Percentiles rank a stretch among this genome's conserved stretches.
Conservation (phyloP, 208 protist genomes). For the Herpetomonas samuelpessoai region DNA sequence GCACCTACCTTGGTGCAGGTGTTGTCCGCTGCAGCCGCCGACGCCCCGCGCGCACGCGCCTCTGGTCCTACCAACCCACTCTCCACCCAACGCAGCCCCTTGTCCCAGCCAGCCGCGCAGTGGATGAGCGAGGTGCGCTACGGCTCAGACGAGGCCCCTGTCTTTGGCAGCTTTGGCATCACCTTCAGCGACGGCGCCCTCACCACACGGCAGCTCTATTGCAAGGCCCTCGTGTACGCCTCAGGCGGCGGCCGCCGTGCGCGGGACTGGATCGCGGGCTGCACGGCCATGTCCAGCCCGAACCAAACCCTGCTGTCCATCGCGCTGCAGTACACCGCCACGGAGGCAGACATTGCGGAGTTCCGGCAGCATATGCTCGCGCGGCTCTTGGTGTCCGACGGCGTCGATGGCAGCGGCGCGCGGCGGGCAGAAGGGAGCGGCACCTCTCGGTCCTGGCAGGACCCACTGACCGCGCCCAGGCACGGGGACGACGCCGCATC, state of each 20-base stretch:
- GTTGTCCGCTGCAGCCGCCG: too few relatives aligned
- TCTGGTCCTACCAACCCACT: neutral
- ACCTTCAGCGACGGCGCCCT: slow-evolving; percentile 30
- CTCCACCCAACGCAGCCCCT: neutral
- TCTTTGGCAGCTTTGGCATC: slow-evolving; percentile 41
- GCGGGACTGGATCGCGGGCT: slow-evolving; percentile 80
- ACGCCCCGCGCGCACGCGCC: too few relatives aligned
- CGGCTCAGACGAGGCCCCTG: slow-evolving; percentile 40
- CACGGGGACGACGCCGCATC: too few relatives aligned
- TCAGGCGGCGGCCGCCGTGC: slow-evolving; percentile 57
- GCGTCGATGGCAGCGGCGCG: neutral
- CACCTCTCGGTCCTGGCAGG: too few relatives aligned
- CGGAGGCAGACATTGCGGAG: slow-evolving; percentile 44
- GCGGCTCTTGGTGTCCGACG: slow-evolving; percentile 11
- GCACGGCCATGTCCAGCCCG: slow-evolving; percentile 38
- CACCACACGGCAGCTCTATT: slow-evolving; percentile 65
- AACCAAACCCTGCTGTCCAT: slow-evolving; percentile 50
- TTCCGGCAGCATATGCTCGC: slow-evolving; percentile 48
- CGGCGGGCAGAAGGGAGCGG: neutral
- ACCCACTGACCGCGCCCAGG: neutral
- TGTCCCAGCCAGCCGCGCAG: slow-evolving; percentile 26
- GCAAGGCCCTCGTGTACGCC: slow-evolving; percentile 74
- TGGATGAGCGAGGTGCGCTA: slow-evolving; percentile 59
- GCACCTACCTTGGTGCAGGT: too few relatives aligned
- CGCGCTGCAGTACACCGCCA: slow-evolving; percentile 65